Evolutionary conservation across 2,329 filamentous ascomycete species (phyloP), one percentile per base, ranked within the genome.

Genomic region (Microdochium nivale): DNA sequence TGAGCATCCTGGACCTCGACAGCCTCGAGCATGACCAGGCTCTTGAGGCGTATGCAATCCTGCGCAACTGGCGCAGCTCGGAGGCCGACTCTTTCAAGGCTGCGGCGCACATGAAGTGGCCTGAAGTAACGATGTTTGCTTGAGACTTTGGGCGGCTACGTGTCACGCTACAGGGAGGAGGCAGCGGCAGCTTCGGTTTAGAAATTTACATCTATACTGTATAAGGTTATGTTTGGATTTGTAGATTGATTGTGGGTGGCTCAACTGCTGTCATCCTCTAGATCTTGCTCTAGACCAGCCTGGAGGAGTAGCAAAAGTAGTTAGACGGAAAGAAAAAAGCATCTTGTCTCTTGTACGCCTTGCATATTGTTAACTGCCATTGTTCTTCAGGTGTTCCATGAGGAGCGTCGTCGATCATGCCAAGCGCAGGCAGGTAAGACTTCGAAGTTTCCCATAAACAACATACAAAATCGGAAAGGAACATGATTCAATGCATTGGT

Each of bases 61-160:
- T 82, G 43, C 67, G 65, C 58, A 64, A 66, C 49, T 81, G 78
- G 77, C 72, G 72, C 50, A 80, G 77, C 59, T 59, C 61, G 24
- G 72, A 78, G 57, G 65, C 70, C 16, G 73, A 74, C 25, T 60
- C 65, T 2, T 81, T 79, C 62, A 75, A 73, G 62, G 67, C 69
- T 54, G 70, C 69, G 19, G 77, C 78, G 3, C 66, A 68, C 24
- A 62, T 64, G 48, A 80, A 75, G 61, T 83, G 76, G 67, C 75
- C 76, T 0, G 68, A 73, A 48, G 76, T 75, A 25, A 77, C 74
- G 7, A 61, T 70, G 43, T 74, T 79, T 55, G 66, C 64, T 21
- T 75, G 59, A 49, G 25, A 5, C 27, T 30, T 5, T 11, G 11
- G 11, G 27, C 27, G 11, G 11, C 11, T 30, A 30, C 5, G 27